Percentiles rank a stretch among this genome's conserved stretches.
Evolutionary conservation across 2,329 filamentous ascomycete species (phyloP).

Genomic region (Fusarium sp.): DNA sequence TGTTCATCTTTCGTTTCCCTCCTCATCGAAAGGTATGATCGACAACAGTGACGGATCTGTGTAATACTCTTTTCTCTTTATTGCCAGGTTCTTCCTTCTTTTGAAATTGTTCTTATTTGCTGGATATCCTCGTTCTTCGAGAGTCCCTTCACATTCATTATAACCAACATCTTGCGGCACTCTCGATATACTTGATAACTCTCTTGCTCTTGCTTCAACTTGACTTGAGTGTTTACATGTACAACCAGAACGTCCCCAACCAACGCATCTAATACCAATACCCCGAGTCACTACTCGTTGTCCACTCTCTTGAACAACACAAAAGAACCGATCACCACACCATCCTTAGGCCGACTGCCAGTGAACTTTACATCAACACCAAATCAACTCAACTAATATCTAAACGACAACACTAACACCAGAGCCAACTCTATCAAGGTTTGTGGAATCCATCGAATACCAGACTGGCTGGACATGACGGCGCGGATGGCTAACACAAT

Average conservation of each 20-base stretch:
- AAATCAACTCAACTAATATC: slow-evolving; percentile 46
- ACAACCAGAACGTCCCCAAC: slow-evolving; percentile 51
- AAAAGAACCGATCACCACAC: slow-evolving; percentile 47
- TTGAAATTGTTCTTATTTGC: slow-evolving; percentile 61
- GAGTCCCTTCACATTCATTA: slow-evolving; percentile 62
- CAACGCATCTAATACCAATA: slow-evolving; percentile 48
- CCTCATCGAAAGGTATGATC: slow-evolving; percentile 61
- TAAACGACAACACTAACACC: slow-evolving; percentile 43
- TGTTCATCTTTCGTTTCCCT: slow-evolving; percentile 54
- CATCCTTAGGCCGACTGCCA: slow-evolving; percentile 48
- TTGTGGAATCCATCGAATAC: slow-evolving; percentile 43
- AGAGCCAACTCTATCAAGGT: slow-evolving; percentile 41
- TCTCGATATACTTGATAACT: slow-evolving; percentile 44
- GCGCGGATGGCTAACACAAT: slow-evolving; percentile 36
- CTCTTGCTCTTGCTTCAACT: slow-evolving; percentile 39
- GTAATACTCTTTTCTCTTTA: slow-evolving; percentile 63
- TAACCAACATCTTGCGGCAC: slow-evolving; percentile 46
- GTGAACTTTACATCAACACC: slow-evolving; percentile 47
- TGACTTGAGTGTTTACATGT: slow-evolving; percentile 50
- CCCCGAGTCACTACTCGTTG: slow-evolving; percentile 57
- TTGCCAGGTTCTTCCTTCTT: slow-evolving; percentile 67
- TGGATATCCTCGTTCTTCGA: slow-evolving; percentile 58
- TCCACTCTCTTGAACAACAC: slow-evolving; percentile 58
- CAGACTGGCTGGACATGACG: slow-evolving; percentile 11
- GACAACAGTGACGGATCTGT: slow-evolving; percentile 64